These are phyloP conservation scores for Thamnidium elegans DNA, from an alignment of 192 early-diverging fungal species.

Conservation along the genomic window DNA sequence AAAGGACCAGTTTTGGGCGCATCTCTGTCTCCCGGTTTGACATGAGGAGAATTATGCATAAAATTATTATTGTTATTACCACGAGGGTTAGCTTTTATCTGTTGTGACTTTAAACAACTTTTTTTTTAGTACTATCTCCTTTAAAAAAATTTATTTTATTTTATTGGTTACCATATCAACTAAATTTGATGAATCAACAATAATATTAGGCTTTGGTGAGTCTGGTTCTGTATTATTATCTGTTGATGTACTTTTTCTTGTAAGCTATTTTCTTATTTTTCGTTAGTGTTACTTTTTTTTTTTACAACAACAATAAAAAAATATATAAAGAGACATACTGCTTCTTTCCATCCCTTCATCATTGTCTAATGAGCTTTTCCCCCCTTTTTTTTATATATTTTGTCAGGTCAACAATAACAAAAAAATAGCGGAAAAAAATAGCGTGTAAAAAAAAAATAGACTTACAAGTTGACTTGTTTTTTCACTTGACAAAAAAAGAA, in stretches of 20 bases:
- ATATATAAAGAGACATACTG: conserved; percentile 19
- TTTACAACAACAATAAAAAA: neutral
- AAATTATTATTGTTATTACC: conserved; percentile 15
- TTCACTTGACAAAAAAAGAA: no score
- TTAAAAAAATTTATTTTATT: neutral
- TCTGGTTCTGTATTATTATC: neutral
- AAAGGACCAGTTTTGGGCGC: conserved; percentile 32
- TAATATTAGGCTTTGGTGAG: neutral
- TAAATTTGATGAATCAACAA: neutral
- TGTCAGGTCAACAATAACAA: no score
- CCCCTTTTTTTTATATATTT: no score
- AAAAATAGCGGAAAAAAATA: no score
- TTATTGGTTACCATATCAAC: neutral
- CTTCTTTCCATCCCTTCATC: conserved; percentile 38
- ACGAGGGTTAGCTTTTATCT: conserved; percentile 6
- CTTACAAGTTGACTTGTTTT: no score
- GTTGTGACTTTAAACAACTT: conserved; percentile 1
- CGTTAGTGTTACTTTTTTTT: conserved; percentile 1
- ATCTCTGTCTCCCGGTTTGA: conserved; percentile 20
- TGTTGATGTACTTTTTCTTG: conserved; percentile 23
- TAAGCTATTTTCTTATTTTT: conserved; percentile 14
- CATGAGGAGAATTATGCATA: conserved; percentile 19
- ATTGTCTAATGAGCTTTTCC: conserved; percentile 3
- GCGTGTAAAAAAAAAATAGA: no score
- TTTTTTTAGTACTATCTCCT: no score